Base-by-base conservation (phyloP, 345 rosid genomes). In the Sonneratia caseolaris region DNA sequence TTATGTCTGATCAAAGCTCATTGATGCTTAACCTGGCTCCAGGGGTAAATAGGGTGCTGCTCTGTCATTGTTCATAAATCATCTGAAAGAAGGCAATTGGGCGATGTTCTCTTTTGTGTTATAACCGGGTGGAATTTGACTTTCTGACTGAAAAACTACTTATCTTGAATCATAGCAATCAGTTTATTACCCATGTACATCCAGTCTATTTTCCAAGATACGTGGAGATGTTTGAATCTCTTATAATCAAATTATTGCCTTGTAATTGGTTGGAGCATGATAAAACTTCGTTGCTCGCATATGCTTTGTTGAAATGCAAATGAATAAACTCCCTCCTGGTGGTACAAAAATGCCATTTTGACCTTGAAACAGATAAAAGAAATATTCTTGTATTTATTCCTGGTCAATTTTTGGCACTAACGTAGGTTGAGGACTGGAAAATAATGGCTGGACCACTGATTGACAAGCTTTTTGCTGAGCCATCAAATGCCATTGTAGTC, bases 401-500 rank as follows among this genome's bases (percentile, higher is more conserved):
- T 62, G 18, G 66, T 62, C 66, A 27, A 5, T 14, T 72, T 70
- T 53, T 48, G 76, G 71, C 66, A 62, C 64, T 72, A 66, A 76
- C 70, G 38, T 81, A 93, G 97, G 96, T 91, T 67, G 81, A 82
- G 76, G 89, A 89, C 79, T 91, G 98, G 97, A 81, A 75, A 38
- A 49, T 79, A 71, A 79, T 89, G 76, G 81, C 84, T 71, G 90
- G 80, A 43, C 83, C 91, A 43, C 74, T 93, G 81, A 82, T 91
- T 70, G 90, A 88, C 70, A 91, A 93, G 89, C 85, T 93, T 93
- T 91, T 89, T 78, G 74, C 82, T 21, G 94, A 93, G 84, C 98
- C 98, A 79, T 83, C 91, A 77, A 93, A 93, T 87, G 87, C 92
- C 42, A 85, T 76, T 76, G 74, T 91, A 62, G 89, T 93, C 71